Base-by-base conservation (phyloP, 257 asterid species). In the Linderniella brevidens region DNA sequence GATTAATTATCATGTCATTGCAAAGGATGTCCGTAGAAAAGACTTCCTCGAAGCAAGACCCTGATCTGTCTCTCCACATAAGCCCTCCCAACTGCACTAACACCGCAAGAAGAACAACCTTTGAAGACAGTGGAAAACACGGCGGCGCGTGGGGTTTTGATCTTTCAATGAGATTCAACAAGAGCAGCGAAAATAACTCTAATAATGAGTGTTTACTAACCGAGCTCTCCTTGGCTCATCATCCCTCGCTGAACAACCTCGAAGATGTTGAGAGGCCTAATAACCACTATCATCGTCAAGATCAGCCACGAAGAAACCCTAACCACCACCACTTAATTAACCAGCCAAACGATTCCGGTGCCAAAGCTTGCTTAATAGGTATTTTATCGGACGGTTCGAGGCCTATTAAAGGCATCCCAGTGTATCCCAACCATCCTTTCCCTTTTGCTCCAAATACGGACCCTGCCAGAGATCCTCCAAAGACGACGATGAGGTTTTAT, bases 41-140 rank as follows among this genome's bases (percentile, higher is more conserved):
- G 18, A n/a, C 19, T 37, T 8, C 32, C n/a, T 40, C 48, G 19
- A 5, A 15, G 1, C 74, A 46, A 63, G 58, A n/a, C 32, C 97
- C 95, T 9, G 97, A 87, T 72, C 97, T 87, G 41, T 87, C 97
- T 19, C 93, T 87, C 59, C 78, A 87, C 54, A 87, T 87, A 36
- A 78, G 93, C 53, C 95, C 87, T 8, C 97, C 97, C 4, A 75
- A 48, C 68, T n/a, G 45, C 15, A 47, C 54, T 17, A 13, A 40
- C 18, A 19, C 1, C 17, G 79, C 48, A 61, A 69, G n/a, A n/a
- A n/a, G 32, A 25, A 25, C 32, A 8, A 25, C n/a, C 42, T 4
- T 11, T 44, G 35, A 16, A 42, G 35, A 50, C 35, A 11, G 35
- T 45, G 9, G 41, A 39, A 49, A 13, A 29, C 10, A 17, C 56